Conservation (phyloP, 305 asterid species). For the Nicotiana rustica region DNA sequence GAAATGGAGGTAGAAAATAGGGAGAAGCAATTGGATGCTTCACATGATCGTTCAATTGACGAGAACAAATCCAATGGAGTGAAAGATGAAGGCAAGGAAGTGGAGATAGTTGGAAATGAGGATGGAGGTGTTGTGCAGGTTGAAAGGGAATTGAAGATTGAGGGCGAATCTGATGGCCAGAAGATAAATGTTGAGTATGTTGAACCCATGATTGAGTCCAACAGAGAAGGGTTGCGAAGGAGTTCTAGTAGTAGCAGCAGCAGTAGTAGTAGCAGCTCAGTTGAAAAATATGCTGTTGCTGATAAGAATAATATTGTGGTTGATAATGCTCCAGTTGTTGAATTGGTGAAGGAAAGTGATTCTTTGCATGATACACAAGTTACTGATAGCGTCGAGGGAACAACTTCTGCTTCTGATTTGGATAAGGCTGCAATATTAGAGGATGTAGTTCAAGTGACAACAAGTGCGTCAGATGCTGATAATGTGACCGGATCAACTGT, state of each 20-base stretch:
- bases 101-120: conserved; percentile 10
- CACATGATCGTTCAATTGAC: neutral
- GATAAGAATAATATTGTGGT: conserved; percentile 19
- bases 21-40: conserved; percentile 25
- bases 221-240: conserved; percentile 35
- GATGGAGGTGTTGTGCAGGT: conserved; percentile 7
- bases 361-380: conserved; percentile 42
- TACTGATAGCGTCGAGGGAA: conserved; percentile 33
- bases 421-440: conserved; percentile 39
- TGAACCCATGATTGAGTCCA: conserved; percentile 27
- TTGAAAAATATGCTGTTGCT: conserved; percentile 9
- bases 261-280: conserved; percentile 32
- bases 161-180: conserved; percentile 23
- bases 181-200: conserved; percentile 24
- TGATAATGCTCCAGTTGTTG: conserved; percentile 46
- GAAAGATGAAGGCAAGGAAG: conserved; percentile 6
- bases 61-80: neutral
- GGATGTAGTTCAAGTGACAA: conserved; percentile 22
- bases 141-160: conserved; percentile 26
- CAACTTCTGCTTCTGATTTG: conserved; percentile 35
- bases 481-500: neutral
- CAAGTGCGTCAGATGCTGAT: conserved; percentile 26
- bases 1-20: neutral
- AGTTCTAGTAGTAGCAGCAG: conserved; percentile 30
- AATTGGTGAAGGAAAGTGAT: conserved; percentile 42